phyloP scores from a whole-genome alignment of 2,329 filamentous ascomycete species.

The Aspergillus sergii region DNA sequence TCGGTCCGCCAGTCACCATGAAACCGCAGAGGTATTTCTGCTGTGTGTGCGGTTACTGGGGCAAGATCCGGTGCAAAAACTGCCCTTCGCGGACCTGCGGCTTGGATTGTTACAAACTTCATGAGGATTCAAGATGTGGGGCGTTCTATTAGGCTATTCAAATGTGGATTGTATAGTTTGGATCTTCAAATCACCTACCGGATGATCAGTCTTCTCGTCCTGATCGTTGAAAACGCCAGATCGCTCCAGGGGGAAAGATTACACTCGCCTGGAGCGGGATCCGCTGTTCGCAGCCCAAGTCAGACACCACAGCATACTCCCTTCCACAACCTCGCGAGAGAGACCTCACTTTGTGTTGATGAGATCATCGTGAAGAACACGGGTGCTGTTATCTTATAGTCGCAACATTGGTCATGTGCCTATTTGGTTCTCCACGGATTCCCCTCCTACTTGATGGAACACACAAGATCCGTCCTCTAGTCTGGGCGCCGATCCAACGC shows the following conservation, averaged over 20 bases:
- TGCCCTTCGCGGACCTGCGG: slow-evolving; percentile 52
- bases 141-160: slow-evolving; percentile 36
- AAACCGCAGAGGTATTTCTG: slow-evolving; percentile 48
- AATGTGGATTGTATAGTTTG: too few species aligned
- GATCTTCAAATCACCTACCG: not conserved
- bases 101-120: slow-evolving; percentile 50
- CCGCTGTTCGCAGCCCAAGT: not conserved
- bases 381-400: not conserved
- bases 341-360: not conserved
- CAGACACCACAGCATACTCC: not conserved
- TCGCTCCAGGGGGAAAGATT: not conserved
- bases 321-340: not conserved
- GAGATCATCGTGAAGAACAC: not conserved
- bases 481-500: not conserved
- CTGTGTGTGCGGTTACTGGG: slow-evolving; percentile 55
- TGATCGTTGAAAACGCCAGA: not conserved
- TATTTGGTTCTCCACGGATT: not conserved
- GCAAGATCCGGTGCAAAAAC: slow-evolving; percentile 50
- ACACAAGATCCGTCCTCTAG: not conserved
- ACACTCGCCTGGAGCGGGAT: not conserved
- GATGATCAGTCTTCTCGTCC: not conserved
- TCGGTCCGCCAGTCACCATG: slow-evolving; percentile 34
- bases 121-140: slow-evolving; percentile 51
- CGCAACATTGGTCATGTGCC: not conserved
- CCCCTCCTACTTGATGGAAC: not conserved